phyloP scores from a whole-genome alignment of 441 rosid genomes.

The Theobroma grandiflorum region DNA sequence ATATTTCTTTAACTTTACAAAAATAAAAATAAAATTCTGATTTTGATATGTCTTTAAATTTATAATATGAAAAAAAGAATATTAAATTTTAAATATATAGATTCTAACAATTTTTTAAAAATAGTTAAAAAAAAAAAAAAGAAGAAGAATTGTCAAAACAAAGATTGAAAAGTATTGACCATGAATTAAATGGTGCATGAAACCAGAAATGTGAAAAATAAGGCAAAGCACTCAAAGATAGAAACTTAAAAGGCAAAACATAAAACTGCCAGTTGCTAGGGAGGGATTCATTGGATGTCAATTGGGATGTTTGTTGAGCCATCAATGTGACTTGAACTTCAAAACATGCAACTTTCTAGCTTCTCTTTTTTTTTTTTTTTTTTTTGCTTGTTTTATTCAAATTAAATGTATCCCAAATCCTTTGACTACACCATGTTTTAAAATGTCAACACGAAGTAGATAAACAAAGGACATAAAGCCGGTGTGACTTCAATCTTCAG shows the following conservation, averaged over 20 bases:
- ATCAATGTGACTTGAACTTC: background rate
- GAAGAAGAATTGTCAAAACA: background rate
- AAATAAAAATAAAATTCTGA: too few species aligned
- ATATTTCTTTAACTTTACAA: too few species aligned
- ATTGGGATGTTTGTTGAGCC: constrained; percentile 6
- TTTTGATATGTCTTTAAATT: too few species aligned
- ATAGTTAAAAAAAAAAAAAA: background rate
- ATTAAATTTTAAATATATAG: too few species aligned
- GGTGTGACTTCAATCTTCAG: background rate
- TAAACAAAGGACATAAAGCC: background rate
- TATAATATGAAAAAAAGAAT: too few species aligned
- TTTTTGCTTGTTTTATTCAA: background rate
- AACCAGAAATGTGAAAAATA: background rate
- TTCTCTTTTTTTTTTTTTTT: too few species aligned
- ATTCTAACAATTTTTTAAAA: background rate
- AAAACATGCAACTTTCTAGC: background rate
- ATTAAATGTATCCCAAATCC: background rate
- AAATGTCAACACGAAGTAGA: background rate
- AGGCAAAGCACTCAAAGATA: background rate
- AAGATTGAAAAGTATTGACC: background rate
- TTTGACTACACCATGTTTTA: background rate
- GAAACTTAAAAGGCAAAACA: background rate
- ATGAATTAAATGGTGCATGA: background rate
- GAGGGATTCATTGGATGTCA: background rate
- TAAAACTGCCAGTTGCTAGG: background rate